Conservation (phyloP, 1,284 basidiomycete genomes). For the Fomitopsis pinicola region DNA sequence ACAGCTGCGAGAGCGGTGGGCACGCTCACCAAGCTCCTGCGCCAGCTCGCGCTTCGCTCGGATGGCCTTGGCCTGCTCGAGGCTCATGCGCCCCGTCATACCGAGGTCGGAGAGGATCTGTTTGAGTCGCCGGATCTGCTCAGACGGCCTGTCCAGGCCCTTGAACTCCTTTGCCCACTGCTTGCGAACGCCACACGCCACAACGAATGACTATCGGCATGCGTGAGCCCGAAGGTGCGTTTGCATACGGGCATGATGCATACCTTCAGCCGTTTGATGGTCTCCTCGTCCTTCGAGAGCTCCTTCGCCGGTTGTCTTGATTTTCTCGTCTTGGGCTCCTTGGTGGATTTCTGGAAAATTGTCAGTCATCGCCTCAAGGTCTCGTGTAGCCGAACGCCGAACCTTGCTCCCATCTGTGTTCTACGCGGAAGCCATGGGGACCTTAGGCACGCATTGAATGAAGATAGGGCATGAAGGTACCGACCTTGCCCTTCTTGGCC, state of each 20-base stretch:
- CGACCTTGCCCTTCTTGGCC: constrained; percentile 15
- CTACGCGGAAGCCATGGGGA: neutral
- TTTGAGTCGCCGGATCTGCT: constrained; percentile 66
- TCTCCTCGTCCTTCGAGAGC: constrained; percentile 31
- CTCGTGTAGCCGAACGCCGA: neutral
- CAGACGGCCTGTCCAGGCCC: constrained; percentile 49
- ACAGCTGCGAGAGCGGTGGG: neutral
- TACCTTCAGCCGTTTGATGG: constrained; percentile 34
- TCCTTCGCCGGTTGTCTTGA: constrained; percentile 21
- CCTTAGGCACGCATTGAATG: neutral
- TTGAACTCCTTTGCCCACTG: constrained; percentile 78
- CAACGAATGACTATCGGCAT: constrained; percentile 51
- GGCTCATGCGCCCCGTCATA: constrained; percentile 73
- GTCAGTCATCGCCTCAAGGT: neutral
- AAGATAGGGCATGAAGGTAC: neutral
- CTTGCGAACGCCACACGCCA: constrained; percentile 79
- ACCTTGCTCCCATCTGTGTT: neutral
- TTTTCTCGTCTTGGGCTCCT: constrained; percentile 21
- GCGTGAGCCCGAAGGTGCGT: neutral
- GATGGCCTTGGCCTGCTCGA: constrained; percentile 77
- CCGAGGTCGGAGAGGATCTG: constrained; percentile 67
- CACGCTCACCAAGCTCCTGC: constrained; percentile 69
- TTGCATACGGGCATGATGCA: neutral
- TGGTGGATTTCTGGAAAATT: neutral
- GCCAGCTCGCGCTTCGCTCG: constrained; percentile 69